phyloP scores from a whole-genome alignment of 805 yeast genomes.

The Pichia exigua region DNA sequence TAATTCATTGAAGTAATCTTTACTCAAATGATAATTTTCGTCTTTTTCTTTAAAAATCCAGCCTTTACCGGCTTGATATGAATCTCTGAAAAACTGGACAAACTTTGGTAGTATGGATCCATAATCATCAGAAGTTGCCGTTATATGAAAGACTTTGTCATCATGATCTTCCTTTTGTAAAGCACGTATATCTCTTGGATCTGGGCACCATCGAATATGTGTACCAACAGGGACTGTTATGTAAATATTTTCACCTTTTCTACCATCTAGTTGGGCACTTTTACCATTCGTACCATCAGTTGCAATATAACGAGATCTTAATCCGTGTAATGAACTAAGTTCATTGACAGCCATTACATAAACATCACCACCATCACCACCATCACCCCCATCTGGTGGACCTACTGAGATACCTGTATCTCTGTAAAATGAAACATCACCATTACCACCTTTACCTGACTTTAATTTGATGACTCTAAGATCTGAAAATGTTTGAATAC shows the following conservation, averaged over 20 bases:
- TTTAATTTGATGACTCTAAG: slow-evolving; percentile 54
- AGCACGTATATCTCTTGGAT: slow-evolving; percentile 41
- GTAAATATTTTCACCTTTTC: slow-evolving; percentile 67
- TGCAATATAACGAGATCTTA: slow-evolving; percentile 64
- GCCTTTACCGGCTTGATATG: slow-evolving; percentile 67
- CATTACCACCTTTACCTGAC: slow-evolving; percentile 88
- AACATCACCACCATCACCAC: slow-evolving; percentile 87
- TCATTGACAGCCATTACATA: slow-evolving; percentile 76
- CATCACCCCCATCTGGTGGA: slow-evolving; percentile 99
- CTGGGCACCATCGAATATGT: slow-evolving; percentile 74
- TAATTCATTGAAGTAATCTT: slow-evolving; percentile 59
- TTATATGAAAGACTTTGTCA: slow-evolving; percentile 20
- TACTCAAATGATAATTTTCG: slow-evolving; percentile 57
- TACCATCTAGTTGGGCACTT: slow-evolving; percentile 78
- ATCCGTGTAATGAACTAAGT: slow-evolving; percentile 59
- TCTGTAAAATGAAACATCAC: slow-evolving; percentile 75
- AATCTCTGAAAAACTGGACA: slow-evolving; percentile 56
- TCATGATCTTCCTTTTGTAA: slow-evolving; percentile 14
- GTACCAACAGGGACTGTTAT: slow-evolving; percentile 93
- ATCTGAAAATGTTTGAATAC: slow-evolving; percentile 46
- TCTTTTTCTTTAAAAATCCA: slow-evolving; percentile 83
- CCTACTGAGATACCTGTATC: slow-evolving; percentile 82
- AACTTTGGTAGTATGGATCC: slow-evolving; percentile 28
- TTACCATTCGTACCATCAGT: slow-evolving; percentile 66
- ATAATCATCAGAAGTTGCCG: slow-evolving; percentile 19